Conservation (phyloP, 2,329 filamentous ascomycete genomes). For the Furcasterigmium furcatum region DNA sequence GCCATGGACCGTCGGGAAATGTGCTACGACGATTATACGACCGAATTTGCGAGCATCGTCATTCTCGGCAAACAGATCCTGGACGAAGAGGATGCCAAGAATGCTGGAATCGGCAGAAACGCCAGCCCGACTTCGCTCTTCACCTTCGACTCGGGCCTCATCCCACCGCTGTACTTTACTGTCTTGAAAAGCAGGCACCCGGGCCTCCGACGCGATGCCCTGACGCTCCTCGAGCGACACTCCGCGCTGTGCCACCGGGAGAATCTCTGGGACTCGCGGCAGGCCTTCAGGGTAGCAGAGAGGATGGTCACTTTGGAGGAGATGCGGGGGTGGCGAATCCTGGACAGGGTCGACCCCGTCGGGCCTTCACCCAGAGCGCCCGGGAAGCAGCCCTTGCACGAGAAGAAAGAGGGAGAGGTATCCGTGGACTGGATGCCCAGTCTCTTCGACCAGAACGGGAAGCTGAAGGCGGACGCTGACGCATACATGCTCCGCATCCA, state of each 20-base stretch:
- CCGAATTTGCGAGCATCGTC: constrained; percentile 33
- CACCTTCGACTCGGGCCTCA: constrained; percentile 37
- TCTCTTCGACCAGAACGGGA: too few species aligned
- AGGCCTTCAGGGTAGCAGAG: constrained; percentile 25
- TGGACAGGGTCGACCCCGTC: too few species aligned
- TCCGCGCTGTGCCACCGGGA: constrained; percentile 28
- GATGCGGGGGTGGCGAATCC: not conserved
- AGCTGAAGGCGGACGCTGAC: too few species aligned
- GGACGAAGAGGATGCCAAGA: constrained; percentile 10
- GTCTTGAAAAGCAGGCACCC: constrained; percentile 37
- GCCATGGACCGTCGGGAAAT: constrained; percentile 24
- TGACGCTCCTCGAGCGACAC: constrained; percentile 27
- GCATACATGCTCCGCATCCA: too few species aligned
- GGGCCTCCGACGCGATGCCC: constrained; percentile 31
- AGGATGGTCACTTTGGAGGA: constrained; percentile 33
- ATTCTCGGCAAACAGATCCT: constrained; percentile 15
- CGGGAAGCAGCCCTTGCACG: too few species aligned
- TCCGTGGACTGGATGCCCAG: too few species aligned
- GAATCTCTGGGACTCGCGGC: constrained; percentile 32
- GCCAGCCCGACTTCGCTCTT: constrained; percentile 19
- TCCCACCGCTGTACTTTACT: constrained; percentile 38
- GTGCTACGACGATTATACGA: constrained; percentile 28
- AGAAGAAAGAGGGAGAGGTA: too few species aligned
- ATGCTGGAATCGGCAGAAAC: not conserved
- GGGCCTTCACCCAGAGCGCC: too few species aligned